phyloP scores from a whole-genome alignment of 805 yeast species.

The Metschnikowia orientalis region DNA sequence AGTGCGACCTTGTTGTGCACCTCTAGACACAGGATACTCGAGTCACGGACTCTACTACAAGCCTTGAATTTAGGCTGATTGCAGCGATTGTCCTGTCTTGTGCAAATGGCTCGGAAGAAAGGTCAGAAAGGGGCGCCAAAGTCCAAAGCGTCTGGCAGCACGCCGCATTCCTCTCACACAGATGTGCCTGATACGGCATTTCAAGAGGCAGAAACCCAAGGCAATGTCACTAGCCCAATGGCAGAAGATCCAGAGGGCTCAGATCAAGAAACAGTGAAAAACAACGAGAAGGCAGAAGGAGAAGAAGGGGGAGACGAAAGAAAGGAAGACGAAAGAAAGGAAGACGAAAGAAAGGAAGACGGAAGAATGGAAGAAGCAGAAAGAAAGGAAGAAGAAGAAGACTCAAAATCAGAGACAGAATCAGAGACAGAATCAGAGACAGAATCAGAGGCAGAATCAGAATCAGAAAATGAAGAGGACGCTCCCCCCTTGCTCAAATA shows the following conservation, averaged over 20 bases:
- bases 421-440: not conserved
- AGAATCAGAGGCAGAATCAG: not conserved
- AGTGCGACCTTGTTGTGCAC: too few species aligned
- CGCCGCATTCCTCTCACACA: too few species aligned
- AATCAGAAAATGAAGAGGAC: conserved; percentile 10
- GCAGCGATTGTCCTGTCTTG: too few species aligned
- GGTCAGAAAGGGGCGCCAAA: too few species aligned
- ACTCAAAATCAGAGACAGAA: not conserved
- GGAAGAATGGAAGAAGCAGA: not conserved
- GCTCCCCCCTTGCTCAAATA: conserved; percentile 76
- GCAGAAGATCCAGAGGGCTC: not conserved
- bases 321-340: not conserved
- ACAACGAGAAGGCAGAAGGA: not conserved
- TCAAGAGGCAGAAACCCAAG: too few species aligned
- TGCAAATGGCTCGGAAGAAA: too few species aligned
- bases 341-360: not conserved
- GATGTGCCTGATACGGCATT: too few species aligned
- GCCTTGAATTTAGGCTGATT: too few species aligned
- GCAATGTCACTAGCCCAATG: too few species aligned
- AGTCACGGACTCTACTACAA: too few species aligned
- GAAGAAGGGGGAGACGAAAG: not conserved
- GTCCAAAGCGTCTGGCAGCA: too few species aligned
- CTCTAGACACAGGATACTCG: too few species aligned
- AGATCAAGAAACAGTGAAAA: not conserved
- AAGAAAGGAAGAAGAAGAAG: not conserved